These are phyloP conservation scores for Phalaenopsis hybrid DNA, from an alignment of 116 monocot species.

Conservation along the genomic window DNA sequence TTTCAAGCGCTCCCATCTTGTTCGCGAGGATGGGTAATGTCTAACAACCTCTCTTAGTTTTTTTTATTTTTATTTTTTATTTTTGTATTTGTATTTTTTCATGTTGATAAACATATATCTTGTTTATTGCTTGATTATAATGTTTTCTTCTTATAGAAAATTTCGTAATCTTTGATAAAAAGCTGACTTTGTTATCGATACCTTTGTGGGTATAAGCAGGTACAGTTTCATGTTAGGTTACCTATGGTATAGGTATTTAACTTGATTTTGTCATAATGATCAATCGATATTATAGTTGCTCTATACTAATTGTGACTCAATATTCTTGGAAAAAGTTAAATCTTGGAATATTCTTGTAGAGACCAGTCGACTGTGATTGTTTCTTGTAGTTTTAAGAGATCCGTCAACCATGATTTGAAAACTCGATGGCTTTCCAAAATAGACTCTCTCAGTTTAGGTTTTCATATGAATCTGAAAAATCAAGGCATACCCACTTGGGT, in stretches of 20 bases:
- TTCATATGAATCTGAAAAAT: too few relatives aligned
- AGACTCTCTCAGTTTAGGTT: too few relatives aligned
- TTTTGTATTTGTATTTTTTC: not conserved
- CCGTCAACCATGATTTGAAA: too few relatives aligned
- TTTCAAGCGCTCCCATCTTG: slow-evolving; percentile 52
- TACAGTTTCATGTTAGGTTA: not conserved
- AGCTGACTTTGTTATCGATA: not conserved
- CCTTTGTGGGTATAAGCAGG: not conserved
- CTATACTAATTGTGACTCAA: too few relatives aligned
- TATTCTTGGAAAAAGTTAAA: too few relatives aligned
- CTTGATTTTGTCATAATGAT: not conserved
- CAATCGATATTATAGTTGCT: too few relatives aligned
- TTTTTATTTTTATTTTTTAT: not conserved
- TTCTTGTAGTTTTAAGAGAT: too few relatives aligned
- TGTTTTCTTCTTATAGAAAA: not conserved
- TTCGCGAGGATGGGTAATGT: slow-evolving; percentile 51
- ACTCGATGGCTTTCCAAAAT: too few relatives aligned
- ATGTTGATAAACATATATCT: not conserved
- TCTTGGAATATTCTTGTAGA: too few relatives aligned
- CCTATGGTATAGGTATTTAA: not conserved
- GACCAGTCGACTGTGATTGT: too few relatives aligned
- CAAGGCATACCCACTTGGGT: too few relatives aligned
- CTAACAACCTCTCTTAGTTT: slow-evolving; percentile 9
- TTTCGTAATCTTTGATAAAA: not conserved
- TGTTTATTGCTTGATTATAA: not conserved